phyloP scores from a whole-genome alignment of 208 protist genomes.

The Trypanosoma vivax region DNA sequence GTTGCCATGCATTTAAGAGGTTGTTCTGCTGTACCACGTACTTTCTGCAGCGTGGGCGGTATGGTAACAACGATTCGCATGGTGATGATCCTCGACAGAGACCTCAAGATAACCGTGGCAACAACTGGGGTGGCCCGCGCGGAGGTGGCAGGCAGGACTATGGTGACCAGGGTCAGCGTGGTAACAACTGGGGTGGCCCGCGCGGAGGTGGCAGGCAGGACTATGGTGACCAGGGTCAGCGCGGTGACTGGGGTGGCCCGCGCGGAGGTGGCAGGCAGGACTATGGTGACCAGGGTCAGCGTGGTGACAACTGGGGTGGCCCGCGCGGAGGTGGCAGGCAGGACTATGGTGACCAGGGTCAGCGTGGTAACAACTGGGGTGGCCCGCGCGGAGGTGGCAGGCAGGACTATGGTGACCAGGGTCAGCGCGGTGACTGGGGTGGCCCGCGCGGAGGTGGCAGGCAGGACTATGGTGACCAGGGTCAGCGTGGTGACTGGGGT shows the following conservation, averaged over 20 bases:
- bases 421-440: conserved; percentile 10
- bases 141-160: conserved; percentile 16
- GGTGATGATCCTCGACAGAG: no score
- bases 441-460: conserved; percentile 7
- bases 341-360: conserved; percentile 12
- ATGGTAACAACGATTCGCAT: neutral
- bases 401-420: neutral
- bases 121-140: conserved; percentile 2
- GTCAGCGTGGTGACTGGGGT: conserved; percentile 1
- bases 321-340: conserved; percentile 9
- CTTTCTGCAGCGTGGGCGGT: conserved; percentile 20
- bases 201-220: conserved; percentile 10
- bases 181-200: conserved; percentile 8
- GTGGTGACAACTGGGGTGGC: conserved; percentile 9
- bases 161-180: conserved; percentile 7
- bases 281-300: conserved; percentile 13
- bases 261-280: conserved; percentile 10
- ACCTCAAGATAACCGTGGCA: no score
- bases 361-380: neutral
- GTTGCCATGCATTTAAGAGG: conserved; percentile 1
- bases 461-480: conserved; percentile 3
- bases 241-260: conserved; percentile 10
- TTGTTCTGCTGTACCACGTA: conserved; percentile 12
- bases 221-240: conserved; percentile 15
- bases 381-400: neutral